Percentiles rank a stretch among this genome's conserved stretches.
phyloP scores from a whole-genome alignment of 345 rosid genomes.

The rapeseed (Brassica napus) region Da-Ae NC_063448.1:51809001-51809500 shows the following conservation, averaged over 20 bases:
- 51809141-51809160: conserved; percentile 94
- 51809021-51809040: neutral
- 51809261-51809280: conserved; percentile 92
- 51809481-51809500: conserved; percentile 87
- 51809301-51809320: conserved; percentile 95
- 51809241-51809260: conserved; percentile 77
- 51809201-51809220: conserved; percentile 12
- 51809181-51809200: conserved; percentile 28
- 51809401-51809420: conserved; percentile 84
- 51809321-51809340: conserved; percentile 87
- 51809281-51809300: conserved; percentile 90
- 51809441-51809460: conserved; percentile 89
- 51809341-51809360: conserved; percentile 95
- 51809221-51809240: conserved; percentile 31
- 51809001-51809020: neutral
- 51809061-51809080: conserved; percentile 98
- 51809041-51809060: conserved; percentile 70
- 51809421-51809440: conserved; percentile 98
- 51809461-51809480: conserved; percentile 91
- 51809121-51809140: conserved; percentile 91
- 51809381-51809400: conserved; percentile 88
- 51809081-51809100: conserved; percentile 96
- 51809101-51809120: conserved; percentile 92
- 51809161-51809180: conserved; percentile 56
- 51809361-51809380: conserved; percentile 87